Evolutionary conservation across 164 flowering plant genomes (phyloP), one percentile per base, ranked within the genome.

Genomic region (Brasenia schreberi): DNA sequence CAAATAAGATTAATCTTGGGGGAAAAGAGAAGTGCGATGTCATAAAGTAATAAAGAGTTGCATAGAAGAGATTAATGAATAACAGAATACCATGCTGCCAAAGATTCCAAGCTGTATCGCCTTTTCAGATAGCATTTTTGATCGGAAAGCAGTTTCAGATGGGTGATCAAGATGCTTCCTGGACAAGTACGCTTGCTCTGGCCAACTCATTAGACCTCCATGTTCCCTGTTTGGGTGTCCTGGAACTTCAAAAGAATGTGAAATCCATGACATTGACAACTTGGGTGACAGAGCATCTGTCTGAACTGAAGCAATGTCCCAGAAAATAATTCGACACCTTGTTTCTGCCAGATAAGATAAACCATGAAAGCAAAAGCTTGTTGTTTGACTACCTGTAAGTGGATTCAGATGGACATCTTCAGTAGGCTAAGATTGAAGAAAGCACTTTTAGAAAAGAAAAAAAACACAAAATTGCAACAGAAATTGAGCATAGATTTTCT

Each of bases 131-230:
- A 89, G 76, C 68, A 70, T 81, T 43, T 71, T 75, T n/a, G 73
- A 68, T 58, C 68, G 78, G 53, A 33, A 63, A 70, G 66, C 76
- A 66, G 63, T 67, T 62, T 67, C 77, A 70, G 72, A 80, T 49
- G 67, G 16, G 49, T 70, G 72, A 58, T 72, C 78, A 19, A 62
- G 66, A n/a, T 63, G 80, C 66, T 69, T 75, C 42, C 65, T 74
- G 33, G 77, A 71, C 68, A 70, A 78, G 80, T 65, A 68, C 67
- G 79, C 68, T 52, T 71, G 71, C 65, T 90, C 90, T 10, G 97
- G 96, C 92, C 96, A 93, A 77, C 92, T 87, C 94, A 90, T 80
- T n/a, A 90, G 81, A 68, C 85, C 84, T 61, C 79, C 61, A 49
- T 84, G 89, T 69, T 89, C 95, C 72, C 78, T 76, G 69, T 72